Percentiles rank a stretch among this genome's conserved stretches.
These are phyloP conservation scores for Borealophlyctis nickersoniae DNA, from an alignment of 192 early-diverging fungal species.

Conservation along the genomic window DNA sequence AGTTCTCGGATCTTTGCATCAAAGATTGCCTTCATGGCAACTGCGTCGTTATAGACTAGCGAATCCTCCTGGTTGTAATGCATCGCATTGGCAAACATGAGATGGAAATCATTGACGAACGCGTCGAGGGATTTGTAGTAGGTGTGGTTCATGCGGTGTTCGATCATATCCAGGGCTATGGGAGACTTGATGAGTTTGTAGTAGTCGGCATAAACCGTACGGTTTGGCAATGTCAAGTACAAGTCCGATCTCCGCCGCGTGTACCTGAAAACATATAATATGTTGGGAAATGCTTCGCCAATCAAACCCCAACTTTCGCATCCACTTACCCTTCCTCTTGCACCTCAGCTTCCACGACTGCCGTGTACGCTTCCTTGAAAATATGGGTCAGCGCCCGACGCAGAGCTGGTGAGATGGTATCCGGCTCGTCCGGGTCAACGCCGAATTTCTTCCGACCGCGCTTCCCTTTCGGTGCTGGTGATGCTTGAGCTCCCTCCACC, in stretches of 20 bases:
- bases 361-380: constrained; percentile 56
- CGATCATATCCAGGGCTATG: constrained; percentile 86
- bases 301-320: constrained; percentile 1
- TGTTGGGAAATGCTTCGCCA: background rate
- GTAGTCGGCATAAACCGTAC: constrained; percentile 80
- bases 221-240: constrained; percentile 72
- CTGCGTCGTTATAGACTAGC: constrained; percentile 87
- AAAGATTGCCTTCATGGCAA: constrained; percentile 43
- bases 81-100: constrained; percentile 90
- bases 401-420: constrained; percentile 44
- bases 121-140: constrained; percentile 55
- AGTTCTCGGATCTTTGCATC: constrained; percentile 18
- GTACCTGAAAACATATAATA: background rate
- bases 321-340: constrained; percentile 34
- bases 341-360: constrained; percentile 55
- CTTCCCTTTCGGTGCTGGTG: constrained; percentile 11
- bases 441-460: constrained; percentile 32
- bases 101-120: constrained; percentile 77
- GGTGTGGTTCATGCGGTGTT: constrained; percentile 64
- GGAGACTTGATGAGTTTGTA: constrained; percentile 85
- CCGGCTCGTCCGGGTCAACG: constrained; percentile 47
- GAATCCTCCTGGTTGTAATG: constrained; percentile 90
- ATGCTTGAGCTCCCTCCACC: constrained; percentile 30
- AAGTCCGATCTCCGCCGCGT: constrained; percentile 54
- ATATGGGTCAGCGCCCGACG: constrained; percentile 57